phyloP scores from a whole-genome alignment of 2,329 filamentous ascomycete genomes.

The Alternaria sp. region DNA sequence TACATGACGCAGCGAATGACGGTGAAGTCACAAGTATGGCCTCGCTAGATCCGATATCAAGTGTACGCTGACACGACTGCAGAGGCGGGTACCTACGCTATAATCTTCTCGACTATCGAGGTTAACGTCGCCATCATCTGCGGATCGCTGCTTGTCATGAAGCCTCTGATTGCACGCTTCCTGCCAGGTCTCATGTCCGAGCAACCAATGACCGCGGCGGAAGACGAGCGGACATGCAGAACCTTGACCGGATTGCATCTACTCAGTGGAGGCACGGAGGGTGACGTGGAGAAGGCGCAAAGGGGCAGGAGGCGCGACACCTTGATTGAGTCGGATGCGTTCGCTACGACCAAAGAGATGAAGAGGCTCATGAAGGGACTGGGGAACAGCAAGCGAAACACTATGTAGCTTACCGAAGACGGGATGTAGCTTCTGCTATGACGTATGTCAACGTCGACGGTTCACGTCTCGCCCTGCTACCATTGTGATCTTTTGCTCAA shows the following conservation, averaged over 20 bases:
- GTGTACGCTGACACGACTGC: neutral
- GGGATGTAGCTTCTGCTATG: conserved; percentile 14
- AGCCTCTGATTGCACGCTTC: conserved; percentile 47
- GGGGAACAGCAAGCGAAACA: neutral
- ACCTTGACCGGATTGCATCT: conserved; percentile 20
- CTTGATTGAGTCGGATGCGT: neutral
- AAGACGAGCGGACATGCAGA: conserved; percentile 17
- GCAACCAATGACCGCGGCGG: conserved; percentile 19
- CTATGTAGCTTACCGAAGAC: conserved; percentile 1
- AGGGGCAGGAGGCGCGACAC: conserved; percentile 16
- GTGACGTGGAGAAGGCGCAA: conserved; percentile 12
- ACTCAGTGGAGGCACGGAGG: conserved; percentile 1
- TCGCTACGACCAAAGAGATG: neutral
- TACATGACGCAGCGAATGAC: conserved; percentile 23
- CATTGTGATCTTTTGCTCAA: neutral
- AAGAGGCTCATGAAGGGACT: neutral
- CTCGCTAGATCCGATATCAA: neutral
- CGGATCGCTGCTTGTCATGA: conserved; percentile 53
- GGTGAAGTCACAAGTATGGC: conserved; percentile 33
- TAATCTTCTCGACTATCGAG: conserved; percentile 52
- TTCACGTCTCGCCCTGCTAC: neutral
- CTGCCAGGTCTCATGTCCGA: conserved; percentile 41
- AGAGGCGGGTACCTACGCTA: conserved; percentile 48
- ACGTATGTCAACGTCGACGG: conserved; percentile 15
- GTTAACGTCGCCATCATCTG: conserved; percentile 54